These are phyloP conservation scores for Entomortierella beljakovae DNA, from an alignment of 192 early-diverging fungal species.

Conservation along the genomic window DNA sequence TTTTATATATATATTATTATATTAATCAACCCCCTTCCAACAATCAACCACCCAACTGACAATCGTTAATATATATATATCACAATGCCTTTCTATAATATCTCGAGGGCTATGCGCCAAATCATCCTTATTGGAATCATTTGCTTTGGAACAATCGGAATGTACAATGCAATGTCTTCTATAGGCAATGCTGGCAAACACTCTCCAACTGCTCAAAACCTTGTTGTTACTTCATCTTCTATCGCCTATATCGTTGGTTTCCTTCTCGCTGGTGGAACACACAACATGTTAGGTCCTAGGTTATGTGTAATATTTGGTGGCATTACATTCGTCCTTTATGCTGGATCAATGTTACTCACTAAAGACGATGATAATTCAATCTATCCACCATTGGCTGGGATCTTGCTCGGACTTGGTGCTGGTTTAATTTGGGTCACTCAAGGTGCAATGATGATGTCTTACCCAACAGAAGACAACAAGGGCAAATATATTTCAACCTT, in stretches of 20 bases:
- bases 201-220: slow-evolving; percentile 48
- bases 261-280: slow-evolving; percentile 77
- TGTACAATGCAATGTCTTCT: slow-evolving; percentile 53
- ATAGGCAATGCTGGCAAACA: slow-evolving; percentile 53
- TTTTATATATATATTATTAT: too few relatives aligned
- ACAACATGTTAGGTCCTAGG: slow-evolving; percentile 82
- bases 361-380: slow-evolving; percentile 62
- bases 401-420: slow-evolving; percentile 80
- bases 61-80: too few relatives aligned
- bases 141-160: slow-evolving; percentile 53
- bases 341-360: slow-evolving; percentile 76
- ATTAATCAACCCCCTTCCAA: neutral
- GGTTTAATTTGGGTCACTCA: slow-evolving; percentile 81
- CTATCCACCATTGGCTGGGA: slow-evolving; percentile 80
- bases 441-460: slow-evolving; percentile 89
- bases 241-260: slow-evolving; percentile 80
- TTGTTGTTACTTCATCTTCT: slow-evolving; percentile 48
- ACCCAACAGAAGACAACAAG: slow-evolving; percentile 84
- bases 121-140: slow-evolving; percentile 54
- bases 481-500: slow-evolving; percentile 85
- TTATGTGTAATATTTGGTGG: slow-evolving; percentile 75
- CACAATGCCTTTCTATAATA: too few relatives aligned
- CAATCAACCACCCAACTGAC: too few relatives aligned
- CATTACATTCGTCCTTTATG: slow-evolving; percentile 82
- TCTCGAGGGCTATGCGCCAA: slow-evolving; percentile 53